Conservation (phyloP, 2,329 filamentous ascomycete species). For the Fusarium fracticaudum region DNA sequence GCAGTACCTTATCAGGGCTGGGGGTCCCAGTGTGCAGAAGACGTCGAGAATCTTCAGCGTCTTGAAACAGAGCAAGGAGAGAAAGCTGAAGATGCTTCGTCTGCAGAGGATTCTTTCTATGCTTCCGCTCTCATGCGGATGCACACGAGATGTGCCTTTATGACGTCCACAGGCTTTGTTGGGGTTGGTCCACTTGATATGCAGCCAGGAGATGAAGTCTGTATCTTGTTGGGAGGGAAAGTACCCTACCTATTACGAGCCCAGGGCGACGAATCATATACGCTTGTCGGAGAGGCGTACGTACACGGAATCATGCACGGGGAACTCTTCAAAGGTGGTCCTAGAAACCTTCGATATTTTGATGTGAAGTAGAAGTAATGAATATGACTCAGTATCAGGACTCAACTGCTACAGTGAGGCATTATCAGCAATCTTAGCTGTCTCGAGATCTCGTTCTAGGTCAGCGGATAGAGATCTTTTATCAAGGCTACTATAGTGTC, state of each 20-base stretch:
- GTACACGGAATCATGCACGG: background rate
- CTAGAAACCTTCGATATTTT: background rate
- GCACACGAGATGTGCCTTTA: background rate
- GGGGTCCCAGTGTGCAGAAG: background rate
- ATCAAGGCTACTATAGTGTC: background rate
- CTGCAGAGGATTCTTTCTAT: background rate
- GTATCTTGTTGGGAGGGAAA: background rate
- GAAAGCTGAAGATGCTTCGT: background rate
- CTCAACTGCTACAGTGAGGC: background rate
- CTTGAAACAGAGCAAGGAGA: no score
- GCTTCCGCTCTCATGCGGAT: background rate
- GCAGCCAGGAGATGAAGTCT: background rate
- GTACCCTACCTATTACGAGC: background rate
- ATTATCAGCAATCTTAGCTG: background rate
- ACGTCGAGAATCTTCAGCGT: background rate
- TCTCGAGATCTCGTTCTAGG: rapidly evolving
- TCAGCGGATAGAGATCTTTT: background rate
- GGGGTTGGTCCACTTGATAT: background rate
- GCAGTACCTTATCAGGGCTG: background rate
- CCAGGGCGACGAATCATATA: background rate
- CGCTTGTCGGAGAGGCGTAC: background rate
- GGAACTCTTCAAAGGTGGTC: background rate
- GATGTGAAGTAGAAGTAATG: background rate
- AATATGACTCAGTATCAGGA: background rate
- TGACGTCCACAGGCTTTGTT: background rate